Percentiles rank a stretch among this genome's conserved stretches.
These are phyloP conservation scores for Saccharomyces hybrid DNA, from an alignment of 1,139 yeast species.

Conservation along the genomic window DNA sequence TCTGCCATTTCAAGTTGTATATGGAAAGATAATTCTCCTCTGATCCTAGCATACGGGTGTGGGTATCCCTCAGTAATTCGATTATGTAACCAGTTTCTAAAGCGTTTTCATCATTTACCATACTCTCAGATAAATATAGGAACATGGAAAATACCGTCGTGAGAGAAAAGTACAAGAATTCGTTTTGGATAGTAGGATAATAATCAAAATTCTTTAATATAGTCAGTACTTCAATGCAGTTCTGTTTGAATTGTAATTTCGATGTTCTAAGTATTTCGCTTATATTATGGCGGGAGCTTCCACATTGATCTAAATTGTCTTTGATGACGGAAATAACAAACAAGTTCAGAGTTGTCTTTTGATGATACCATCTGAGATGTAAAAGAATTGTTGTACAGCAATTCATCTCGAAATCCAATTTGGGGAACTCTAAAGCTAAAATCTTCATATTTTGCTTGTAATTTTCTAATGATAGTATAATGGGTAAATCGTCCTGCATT, in stretches of 20 bases:
- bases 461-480: slow-evolving; percentile 17
- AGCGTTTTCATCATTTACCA: slow-evolving; percentile 5
- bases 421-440: slow-evolving; percentile 17
- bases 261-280: slow-evolving; percentile 8
- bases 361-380: slow-evolving; percentile 18
- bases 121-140: slow-evolving; percentile 7
- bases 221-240: slow-evolving; percentile 5
- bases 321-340: slow-evolving; percentile 17
- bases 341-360: slow-evolving; percentile 13
- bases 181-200: slow-evolving; percentile 8
- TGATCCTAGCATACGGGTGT: slow-evolving; percentile 8
- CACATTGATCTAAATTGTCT: slow-evolving; percentile 15
- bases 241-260: background rate
- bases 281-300: slow-evolving; percentile 11
- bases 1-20: slow-evolving; percentile 20
- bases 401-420: slow-evolving; percentile 16
- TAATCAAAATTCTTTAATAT: slow-evolving; percentile 6
- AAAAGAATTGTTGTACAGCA: slow-evolving; percentile 19
- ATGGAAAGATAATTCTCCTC: slow-evolving; percentile 9
- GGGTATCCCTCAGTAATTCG: slow-evolving; percentile 7
- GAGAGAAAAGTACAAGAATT: slow-evolving; percentile 7
- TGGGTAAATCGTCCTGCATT: slow-evolving; percentile 22
- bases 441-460: slow-evolving; percentile 20
- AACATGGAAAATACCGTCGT: slow-evolving; percentile 9
- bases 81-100: slow-evolving; percentile 11